These are phyloP conservation scores for Ustulina deusta DNA, from an alignment of 2,329 filamentous ascomycete species.

Conservation along the genomic window DNA sequence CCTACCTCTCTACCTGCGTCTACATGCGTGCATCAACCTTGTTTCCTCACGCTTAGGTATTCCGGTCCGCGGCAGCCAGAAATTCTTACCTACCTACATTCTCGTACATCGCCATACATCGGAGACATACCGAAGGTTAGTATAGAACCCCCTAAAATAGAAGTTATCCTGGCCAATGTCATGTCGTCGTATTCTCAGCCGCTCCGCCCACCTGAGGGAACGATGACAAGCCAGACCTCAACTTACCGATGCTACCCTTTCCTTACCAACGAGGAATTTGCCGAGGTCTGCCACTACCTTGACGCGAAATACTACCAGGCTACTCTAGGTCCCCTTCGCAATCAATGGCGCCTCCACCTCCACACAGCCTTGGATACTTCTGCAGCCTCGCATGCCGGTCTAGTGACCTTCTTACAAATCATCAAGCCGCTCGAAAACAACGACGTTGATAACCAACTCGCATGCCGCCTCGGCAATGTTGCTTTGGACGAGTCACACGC, in stretches of 20 bases:
- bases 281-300: slow-evolving; percentile 72
- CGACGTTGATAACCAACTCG: slow-evolving; percentile 60
- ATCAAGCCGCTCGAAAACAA: slow-evolving; percentile 63
- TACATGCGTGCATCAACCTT: background rate
- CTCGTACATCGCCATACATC: background rate
- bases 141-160: background rate
- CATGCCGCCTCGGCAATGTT: slow-evolving; percentile 59
- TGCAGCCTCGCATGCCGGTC: slow-evolving; percentile 54
- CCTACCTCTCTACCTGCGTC: background rate
- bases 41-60: background rate
- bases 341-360: slow-evolving; percentile 66
- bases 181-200: background rate
- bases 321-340: slow-evolving; percentile 66
- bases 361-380: slow-evolving; percentile 63
- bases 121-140: no score
- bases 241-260: slow-evolving; percentile 70
- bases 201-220: background rate
- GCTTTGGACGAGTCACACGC: slow-evolving; percentile 54
- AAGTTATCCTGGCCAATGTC: slow-evolving; percentile 12
- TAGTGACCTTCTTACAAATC: slow-evolving; percentile 68
- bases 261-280: slow-evolving; percentile 71
- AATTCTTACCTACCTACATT: background rate
- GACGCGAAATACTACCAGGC: slow-evolving; percentile 70
- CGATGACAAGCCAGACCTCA: slow-evolving; percentile 37
- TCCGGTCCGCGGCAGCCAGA: background rate